Percentiles rank a stretch among this genome's conserved stretches.
Conservation (phyloP, 768 basidiomycete genomes). For the Russula compacta region DNA sequence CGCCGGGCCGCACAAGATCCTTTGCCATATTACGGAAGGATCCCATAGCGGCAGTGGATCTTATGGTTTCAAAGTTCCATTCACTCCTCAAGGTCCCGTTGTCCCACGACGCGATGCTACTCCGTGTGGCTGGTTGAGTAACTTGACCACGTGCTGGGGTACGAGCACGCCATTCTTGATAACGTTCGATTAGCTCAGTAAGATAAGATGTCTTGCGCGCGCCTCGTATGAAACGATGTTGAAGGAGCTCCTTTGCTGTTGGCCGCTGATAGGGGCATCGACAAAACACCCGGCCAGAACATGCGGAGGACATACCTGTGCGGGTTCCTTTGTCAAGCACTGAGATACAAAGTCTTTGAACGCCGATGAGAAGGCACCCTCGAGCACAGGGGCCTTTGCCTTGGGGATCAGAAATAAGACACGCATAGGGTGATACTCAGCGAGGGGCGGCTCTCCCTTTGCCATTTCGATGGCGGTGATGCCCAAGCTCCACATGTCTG, state of each 20-base stretch:
- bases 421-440: slow-evolving; percentile 98
- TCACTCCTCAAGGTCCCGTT: slow-evolving; percentile 73
- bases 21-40: slow-evolving; percentile 65
- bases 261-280: slow-evolving; percentile 54
- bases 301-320: slow-evolving; percentile 36
- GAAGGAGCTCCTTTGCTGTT: slow-evolving; percentile 82
- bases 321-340: slow-evolving; percentile 91
- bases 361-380: slow-evolving; percentile 70
- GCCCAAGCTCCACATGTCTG: slow-evolving; percentile 96
- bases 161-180: slow-evolving; percentile 66
- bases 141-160: slow-evolving; percentile 46
- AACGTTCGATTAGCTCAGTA: slow-evolving; percentile 80
- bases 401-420: slow-evolving; percentile 97
- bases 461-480: slow-evolving; percentile 99
- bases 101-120: slow-evolving; percentile 55
- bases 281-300: background rate
- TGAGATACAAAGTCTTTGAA: slow-evolving; percentile 91
- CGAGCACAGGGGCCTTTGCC: slow-evolving; percentile 85
- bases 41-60: slow-evolving; percentile 62
- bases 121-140: slow-evolving; percentile 49
- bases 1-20: slow-evolving; percentile 48
- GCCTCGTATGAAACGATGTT: slow-evolving; percentile 84
- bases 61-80: slow-evolving; percentile 93
- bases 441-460: slow-evolving; percentile 90
- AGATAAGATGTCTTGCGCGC: slow-evolving; percentile 79